Conservation (phyloP, 306 rosid genomes). For the Citrullus mucosospermus region DNA sequence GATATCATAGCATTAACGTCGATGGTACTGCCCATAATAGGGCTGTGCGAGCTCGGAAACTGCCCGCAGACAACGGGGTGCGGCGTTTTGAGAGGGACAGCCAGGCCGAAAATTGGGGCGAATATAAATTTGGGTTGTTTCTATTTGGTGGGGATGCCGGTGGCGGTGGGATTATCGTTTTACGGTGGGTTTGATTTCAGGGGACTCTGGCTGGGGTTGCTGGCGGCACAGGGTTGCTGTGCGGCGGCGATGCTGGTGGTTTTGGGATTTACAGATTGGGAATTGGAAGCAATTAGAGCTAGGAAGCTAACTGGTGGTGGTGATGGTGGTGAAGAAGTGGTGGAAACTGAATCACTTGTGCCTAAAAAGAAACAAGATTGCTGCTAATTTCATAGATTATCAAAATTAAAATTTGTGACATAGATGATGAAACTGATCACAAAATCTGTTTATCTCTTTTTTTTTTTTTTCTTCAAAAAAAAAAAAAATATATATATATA, state of each 20-base stretch:
- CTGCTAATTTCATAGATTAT: slow-evolving; percentile 10
- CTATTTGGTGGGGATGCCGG: slow-evolving; percentile 84
- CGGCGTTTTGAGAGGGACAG: slow-evolving; percentile 82
- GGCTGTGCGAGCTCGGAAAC: slow-evolving; percentile 84
- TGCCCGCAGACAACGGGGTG: slow-evolving; percentile 97
- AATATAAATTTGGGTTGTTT: slow-evolving; percentile 73
- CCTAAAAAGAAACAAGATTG: slow-evolving; percentile 29
- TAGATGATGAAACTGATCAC: slow-evolving; percentile 5
- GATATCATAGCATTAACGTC: slow-evolving; percentile 53
- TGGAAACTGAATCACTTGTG: slow-evolving; percentile 16
- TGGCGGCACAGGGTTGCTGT: slow-evolving; percentile 84
- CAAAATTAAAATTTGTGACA: neutral
- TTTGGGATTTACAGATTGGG: slow-evolving; percentile 60
- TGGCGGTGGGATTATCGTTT: slow-evolving; percentile 51
- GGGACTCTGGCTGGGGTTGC: slow-evolving; percentile 81
- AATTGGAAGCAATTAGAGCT: slow-evolving; percentile 53
- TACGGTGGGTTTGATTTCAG: slow-evolving; percentile 52
- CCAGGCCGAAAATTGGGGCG: slow-evolving; percentile 82
- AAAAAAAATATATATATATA: too few relatives aligned
- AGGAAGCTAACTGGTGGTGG: slow-evolving; percentile 33
- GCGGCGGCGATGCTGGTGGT: slow-evolving; percentile 76
- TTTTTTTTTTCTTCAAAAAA: neutral
- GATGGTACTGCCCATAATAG: slow-evolving; percentile 71
- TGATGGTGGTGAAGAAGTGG: neutral
- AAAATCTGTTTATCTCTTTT: slow-evolving; percentile 8